Evolutionary conservation across 805 yeast species (phyloP).

Genomic region (Yarrowia keelungensis): DNA sequence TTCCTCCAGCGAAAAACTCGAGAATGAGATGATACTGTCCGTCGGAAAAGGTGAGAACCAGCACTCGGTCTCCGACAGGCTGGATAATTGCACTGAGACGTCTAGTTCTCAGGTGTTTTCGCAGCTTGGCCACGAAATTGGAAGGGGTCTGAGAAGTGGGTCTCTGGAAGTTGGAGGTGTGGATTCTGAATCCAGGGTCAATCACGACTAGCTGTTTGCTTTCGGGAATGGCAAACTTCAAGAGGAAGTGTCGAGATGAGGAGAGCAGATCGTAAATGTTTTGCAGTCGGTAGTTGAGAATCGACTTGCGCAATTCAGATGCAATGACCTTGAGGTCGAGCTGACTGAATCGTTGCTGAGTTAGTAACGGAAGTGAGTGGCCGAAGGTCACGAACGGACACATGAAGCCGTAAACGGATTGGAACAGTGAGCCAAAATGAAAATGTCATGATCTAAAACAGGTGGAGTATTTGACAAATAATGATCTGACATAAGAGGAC

Average conservation of each 20-base stretch:
- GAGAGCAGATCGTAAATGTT: conserved; percentile 83
- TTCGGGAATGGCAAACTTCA: conserved; percentile 84
- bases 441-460: too few species aligned
- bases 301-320: conserved; percentile 63
- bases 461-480: too few species aligned
- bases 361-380: conserved; percentile 16
- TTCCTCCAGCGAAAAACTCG: conserved; percentile 96
- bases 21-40: conserved; percentile 77
- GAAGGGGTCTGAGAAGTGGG: conserved; percentile 84
- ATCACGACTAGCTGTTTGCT: conserved; percentile 76
- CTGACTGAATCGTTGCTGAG: conserved; percentile 83
- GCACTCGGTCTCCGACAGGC: conserved; percentile 79
- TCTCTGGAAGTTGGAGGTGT: conserved; percentile 79
- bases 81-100: conserved; percentile 76
- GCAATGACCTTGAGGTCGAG: conserved; percentile 78
- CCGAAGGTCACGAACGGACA: conserved; percentile 1
- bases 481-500: too few species aligned
- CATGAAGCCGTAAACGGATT: too few species aligned
- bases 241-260: conserved; percentile 72
- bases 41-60: conserved; percentile 84
- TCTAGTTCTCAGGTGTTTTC: conserved; percentile 85
- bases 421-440: too few species aligned
- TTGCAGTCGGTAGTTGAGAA: conserved; percentile 74
- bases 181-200: conserved; percentile 86
- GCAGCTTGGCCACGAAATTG: conserved; percentile 79